Conservation (phyloP, 78 protist species). For the Isochrysis galbana region DNA sequence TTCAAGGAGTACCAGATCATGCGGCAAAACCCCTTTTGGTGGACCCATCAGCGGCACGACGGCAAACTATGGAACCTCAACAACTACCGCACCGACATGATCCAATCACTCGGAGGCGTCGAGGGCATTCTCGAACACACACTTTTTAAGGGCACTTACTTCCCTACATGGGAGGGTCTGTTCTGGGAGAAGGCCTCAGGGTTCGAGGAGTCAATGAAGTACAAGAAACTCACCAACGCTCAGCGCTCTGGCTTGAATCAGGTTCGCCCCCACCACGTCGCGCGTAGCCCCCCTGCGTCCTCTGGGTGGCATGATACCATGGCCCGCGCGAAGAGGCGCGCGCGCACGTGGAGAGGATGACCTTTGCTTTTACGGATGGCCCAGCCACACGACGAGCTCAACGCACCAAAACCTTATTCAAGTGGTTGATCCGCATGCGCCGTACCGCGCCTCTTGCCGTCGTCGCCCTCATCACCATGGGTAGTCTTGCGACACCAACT, state of each 20-base stretch:
- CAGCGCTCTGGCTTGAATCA: conserved; percentile 99
- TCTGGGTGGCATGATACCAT: too few species aligned
- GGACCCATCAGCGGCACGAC: conserved; percentile 99
- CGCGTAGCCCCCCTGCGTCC: not conserved
- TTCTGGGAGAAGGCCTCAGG: conserved; percentile 98
- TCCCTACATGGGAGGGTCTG: conserved; percentile 99
- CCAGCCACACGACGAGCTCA: not conserved
- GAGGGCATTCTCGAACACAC: conserved; percentile 99
- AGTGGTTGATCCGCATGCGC: not conserved
- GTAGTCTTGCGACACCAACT: too few species aligned
- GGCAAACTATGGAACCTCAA: conserved; percentile 99
- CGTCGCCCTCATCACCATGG: not conserved
- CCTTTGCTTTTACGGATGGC: not conserved
- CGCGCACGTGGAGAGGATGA: not conserved
- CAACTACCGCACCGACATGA: conserved; percentile 99
- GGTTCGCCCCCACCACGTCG: not conserved
- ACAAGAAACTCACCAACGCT: conserved; percentile 99
- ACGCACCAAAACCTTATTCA: not conserved
- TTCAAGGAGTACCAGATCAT: conserved; percentile 95
- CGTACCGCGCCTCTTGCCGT: too few species aligned
- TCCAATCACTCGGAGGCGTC: conserved; percentile 99
- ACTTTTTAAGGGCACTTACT: conserved; percentile 99
- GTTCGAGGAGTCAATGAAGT: conserved; percentile 96
- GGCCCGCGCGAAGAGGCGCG: not conserved
- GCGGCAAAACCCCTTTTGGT: conserved; percentile 95